Conservation (phyloP, 192 early-diverging fungal genomes). For the Dissophora globulifera region DNA sequence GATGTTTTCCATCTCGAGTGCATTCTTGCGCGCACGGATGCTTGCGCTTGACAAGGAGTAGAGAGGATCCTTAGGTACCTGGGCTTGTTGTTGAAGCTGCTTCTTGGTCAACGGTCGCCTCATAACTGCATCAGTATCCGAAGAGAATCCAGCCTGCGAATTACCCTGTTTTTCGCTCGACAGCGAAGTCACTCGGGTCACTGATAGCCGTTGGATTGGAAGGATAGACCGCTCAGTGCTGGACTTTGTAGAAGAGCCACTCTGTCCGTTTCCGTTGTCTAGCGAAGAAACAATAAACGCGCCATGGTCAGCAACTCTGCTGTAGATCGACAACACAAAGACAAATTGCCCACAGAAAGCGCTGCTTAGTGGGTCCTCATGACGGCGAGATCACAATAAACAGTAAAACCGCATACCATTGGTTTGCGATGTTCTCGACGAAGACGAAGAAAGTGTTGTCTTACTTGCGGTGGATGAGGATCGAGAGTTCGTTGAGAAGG, state of each 20-base stretch:
- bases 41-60: constrained; percentile 51
- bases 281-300: neutral
- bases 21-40: constrained; percentile 50
- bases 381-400: no score
- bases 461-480: constrained; percentile 11
- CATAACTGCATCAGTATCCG: neutral
- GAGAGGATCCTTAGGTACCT: constrained; percentile 29
- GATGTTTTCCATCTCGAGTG: constrained; percentile 46
- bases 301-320: no score
- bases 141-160: no score
- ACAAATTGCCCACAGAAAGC: neutral
- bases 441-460: neutral
- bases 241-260: neutral
- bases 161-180: neutral
- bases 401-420: neutral
- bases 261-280: neutral
- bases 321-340: no score
- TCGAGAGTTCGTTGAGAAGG: neutral
- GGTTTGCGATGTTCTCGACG: neutral
- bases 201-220: neutral
- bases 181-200: neutral
- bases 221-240: constrained; percentile 6
- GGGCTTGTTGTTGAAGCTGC: constrained; percentile 7
- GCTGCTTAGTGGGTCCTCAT: no score
- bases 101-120: constrained; percentile 21